Conservation (phyloP, 2,329 filamentous ascomycete genomes). For the Blastomyces percursus region DNA sequence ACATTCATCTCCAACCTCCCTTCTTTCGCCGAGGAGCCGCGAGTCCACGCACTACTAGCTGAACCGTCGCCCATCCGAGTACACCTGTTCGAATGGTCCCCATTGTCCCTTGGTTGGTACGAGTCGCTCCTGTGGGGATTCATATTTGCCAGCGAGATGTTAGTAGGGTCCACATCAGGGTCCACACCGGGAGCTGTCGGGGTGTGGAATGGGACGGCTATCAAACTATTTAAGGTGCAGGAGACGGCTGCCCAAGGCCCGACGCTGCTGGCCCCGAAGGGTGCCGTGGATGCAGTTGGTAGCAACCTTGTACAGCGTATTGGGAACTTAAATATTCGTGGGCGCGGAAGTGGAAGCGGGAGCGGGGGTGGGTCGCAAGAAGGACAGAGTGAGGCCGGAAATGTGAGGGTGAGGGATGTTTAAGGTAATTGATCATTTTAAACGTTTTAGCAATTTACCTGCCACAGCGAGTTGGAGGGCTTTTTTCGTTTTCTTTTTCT, state of each 20-base stretch:
- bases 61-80: constrained; percentile 65
- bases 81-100: constrained; percentile 91
- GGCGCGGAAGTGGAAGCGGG: constrained; percentile 23
- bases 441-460: neutral
- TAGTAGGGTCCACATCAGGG: constrained; percentile 38
- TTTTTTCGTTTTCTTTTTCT: neutral
- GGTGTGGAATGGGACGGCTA: constrained; percentile 83
- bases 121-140: constrained; percentile 90
- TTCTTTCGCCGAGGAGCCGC: constrained; percentile 39
- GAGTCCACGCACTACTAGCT: constrained; percentile 53
- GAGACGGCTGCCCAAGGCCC: constrained; percentile 71
- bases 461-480: neutral
- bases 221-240: constrained; percentile 83
- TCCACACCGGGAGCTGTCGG: constrained; percentile 71
- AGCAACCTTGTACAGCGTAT: constrained; percentile 81
- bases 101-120: constrained; percentile 85
- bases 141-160: constrained; percentile 82
- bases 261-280: constrained; percentile 70
- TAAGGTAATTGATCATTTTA: constrained; percentile 13
- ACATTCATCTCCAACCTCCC: constrained; percentile 35
- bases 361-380: constrained; percentile 22
- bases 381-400: constrained; percentile 19
- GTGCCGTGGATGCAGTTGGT: constrained; percentile 86
- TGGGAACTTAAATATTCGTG: constrained; percentile 63
- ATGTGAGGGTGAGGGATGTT: constrained; percentile 28